Evolutionary conservation across 2,329 filamentous ascomycete genomes (phyloP).

Genomic region (Podosphaera aphanis): DNA sequence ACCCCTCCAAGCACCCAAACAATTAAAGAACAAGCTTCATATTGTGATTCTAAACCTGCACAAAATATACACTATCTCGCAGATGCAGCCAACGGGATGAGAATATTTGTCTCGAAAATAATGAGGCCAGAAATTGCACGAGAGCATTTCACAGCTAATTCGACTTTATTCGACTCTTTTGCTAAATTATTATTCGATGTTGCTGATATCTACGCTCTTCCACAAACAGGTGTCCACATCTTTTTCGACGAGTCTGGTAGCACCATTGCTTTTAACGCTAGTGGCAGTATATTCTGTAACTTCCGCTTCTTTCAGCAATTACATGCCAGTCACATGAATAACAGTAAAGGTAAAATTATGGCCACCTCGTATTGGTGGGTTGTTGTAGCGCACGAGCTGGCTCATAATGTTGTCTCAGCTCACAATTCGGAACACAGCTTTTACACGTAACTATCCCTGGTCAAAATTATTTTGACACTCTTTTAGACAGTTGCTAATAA

Average conservation of each 20-base stretch:
- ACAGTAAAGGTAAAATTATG: slow-evolving; percentile 32
- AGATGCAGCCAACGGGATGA: slow-evolving; percentile 46
- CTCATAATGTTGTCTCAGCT: slow-evolving; percentile 66
- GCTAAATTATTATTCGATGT: slow-evolving; percentile 45
- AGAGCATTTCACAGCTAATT: slow-evolving; percentile 36
- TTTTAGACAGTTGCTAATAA: not conserved
- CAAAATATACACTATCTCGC: slow-evolving; percentile 51
- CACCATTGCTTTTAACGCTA: slow-evolving; percentile 81
- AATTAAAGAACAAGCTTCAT: slow-evolving; percentile 62
- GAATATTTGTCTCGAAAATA: slow-evolving; percentile 43
- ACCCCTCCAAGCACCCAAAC: slow-evolving; percentile 44
- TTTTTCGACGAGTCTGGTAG: slow-evolving; percentile 61
- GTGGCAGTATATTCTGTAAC: slow-evolving; percentile 82
- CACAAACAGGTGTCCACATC: slow-evolving; percentile 49
- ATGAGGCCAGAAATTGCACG: slow-evolving; percentile 17
- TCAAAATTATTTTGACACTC: not conserved
- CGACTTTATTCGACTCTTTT: slow-evolving; percentile 42
- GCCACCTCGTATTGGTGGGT: slow-evolving; percentile 81
- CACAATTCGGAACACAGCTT: slow-evolving; percentile 65
- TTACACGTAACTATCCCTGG: slow-evolving; percentile 33
- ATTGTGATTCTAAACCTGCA: slow-evolving; percentile 57
- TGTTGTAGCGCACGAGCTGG: slow-evolving; percentile 83
- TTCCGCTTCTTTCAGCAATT: slow-evolving; percentile 65
- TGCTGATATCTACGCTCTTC: slow-evolving; percentile 48
- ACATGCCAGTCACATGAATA: slow-evolving; percentile 31